Evolutionary conservation across 208 protist species (phyloP).

Genomic region (Trypanosoma caninum): DNA sequence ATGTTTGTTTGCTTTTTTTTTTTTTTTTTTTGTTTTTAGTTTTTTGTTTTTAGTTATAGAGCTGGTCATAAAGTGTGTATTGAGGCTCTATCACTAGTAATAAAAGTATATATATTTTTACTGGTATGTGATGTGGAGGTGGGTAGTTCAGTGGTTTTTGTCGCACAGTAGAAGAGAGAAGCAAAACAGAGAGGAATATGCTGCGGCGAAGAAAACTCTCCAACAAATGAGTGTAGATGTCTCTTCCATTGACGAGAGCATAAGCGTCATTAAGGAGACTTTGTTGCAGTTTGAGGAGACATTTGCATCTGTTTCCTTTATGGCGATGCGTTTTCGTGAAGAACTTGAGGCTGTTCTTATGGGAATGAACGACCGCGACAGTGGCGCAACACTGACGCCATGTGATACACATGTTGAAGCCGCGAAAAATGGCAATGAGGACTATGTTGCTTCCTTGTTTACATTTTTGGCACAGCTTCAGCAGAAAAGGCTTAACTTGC

Average conservation of each 20-base stretch:
- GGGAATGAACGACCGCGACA: constrained; percentile 7
- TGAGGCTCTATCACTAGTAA: neutral
- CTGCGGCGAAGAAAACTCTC: neutral
- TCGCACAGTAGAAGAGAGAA: neutral
- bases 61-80: neutral
- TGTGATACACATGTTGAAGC: neutral
- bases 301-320: constrained; percentile 1
- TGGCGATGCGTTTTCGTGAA: constrained; percentile 12
- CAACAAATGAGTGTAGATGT: constrained; percentile 2
- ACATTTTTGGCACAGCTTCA: constrained; percentile 1
- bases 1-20: neutral
- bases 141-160: constrained; percentile 2
- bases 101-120: too few relatives aligned
- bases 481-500: constrained; percentile 13
- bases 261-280: neutral
- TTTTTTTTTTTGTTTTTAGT: constrained; percentile 1
- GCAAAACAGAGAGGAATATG: neutral
- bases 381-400: neutral
- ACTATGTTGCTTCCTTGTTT: neutral
- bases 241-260: neutral
- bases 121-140: constrained; percentile 4
- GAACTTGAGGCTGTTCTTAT: constrained; percentile 14
- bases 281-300: constrained; percentile 12
- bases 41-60: neutral
- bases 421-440: neutral